These are phyloP conservation scores for Puccinia novopanici DNA, from an alignment of 1,284 basidiomycete genomes.

Conservation along the genomic window DNA sequence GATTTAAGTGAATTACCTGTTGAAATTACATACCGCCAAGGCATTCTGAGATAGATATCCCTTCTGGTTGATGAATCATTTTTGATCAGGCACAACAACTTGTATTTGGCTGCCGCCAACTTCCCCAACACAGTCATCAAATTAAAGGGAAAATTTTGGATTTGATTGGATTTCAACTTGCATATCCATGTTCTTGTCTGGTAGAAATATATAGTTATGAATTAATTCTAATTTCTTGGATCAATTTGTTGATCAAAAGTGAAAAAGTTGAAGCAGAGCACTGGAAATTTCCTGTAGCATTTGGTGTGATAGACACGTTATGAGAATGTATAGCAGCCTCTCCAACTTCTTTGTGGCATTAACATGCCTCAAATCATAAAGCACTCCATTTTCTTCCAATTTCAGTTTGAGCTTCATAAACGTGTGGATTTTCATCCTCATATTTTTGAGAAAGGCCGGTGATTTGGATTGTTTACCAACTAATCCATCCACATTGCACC, in stretches of 20 bases:
- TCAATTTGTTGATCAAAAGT: slow-evolving; percentile 13
- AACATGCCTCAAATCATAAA: too few species aligned
- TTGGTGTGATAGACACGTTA: too few species aligned
- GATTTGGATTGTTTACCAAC: too few species aligned
- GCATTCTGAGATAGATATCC: slow-evolving; percentile 19
- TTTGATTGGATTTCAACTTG: not conserved
- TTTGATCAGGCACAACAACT: not conserved
- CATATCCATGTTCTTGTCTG: not conserved
- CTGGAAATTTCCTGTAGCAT: too few species aligned
- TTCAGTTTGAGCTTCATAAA: too few species aligned
- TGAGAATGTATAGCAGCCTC: too few species aligned
- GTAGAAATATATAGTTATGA: not conserved
- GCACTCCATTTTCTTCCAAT: too few species aligned
- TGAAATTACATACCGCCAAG: slow-evolving; percentile 18
- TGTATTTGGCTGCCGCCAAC: slow-evolving; percentile 5
- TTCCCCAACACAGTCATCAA: not conserved
- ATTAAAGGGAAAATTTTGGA: slow-evolving; percentile 5
- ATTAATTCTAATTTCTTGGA: not conserved
- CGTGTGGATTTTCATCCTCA: too few species aligned
- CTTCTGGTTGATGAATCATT: not conserved
- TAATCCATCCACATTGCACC: too few species aligned
- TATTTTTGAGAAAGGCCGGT: too few species aligned
- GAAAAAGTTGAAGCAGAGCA: too few species aligned
- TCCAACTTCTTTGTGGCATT: too few species aligned
- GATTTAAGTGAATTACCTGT: slow-evolving; percentile 17